Base-by-base conservation (phyloP, 805 yeast species). In the Monosporozyma yasuniensis region DNA sequence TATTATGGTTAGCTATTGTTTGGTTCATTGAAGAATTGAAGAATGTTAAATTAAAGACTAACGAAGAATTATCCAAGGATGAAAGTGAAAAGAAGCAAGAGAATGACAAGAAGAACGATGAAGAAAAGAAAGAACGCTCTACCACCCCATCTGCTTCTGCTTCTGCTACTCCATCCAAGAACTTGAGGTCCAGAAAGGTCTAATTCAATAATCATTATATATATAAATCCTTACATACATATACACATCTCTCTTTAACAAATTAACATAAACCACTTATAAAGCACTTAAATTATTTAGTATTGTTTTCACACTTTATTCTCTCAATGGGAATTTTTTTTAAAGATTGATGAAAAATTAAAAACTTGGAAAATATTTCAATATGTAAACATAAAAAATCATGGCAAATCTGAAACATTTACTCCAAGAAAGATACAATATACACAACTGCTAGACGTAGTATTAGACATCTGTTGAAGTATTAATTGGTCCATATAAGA, bases 1-100 rank as follows among this genome's bases (percentile, higher is more conserved):
- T 80, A 18, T 72, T 93, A 22, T 93, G 96, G 85, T 83, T 73
- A 0, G 74, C 86, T 1, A 82, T 91, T 47, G 78, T 89, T 12
- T 93, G 99, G 99, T 93, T 91, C 61, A 78, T 90, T 12, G 63
- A 65, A 10, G 97, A 90, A 66, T 64, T 88, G 60, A 65, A 70
- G 18, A 71, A 73, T 49, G 62, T 56, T 3, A 70, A 71, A 50
- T 72, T 66, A 47, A 52, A 51, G 50, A 51, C 57, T 37, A 67
- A 67, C 49, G 54, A 57, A 44, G 60, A 63, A 44, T 51, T 65
- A 55, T 46, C 16, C 4, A 32, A 49, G 50, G 54, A 59, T 23
- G 41, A 37, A 35, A 35, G 21, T 37, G 23, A 37, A 4, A 18
- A 16, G 50, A 53, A 37, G 47, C 39, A 44, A 44, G 37, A 28